These are phyloP conservation scores for Teunomyces atbi DNA, from an alignment of 805 yeast genomes.

Conservation along the genomic window DNA sequence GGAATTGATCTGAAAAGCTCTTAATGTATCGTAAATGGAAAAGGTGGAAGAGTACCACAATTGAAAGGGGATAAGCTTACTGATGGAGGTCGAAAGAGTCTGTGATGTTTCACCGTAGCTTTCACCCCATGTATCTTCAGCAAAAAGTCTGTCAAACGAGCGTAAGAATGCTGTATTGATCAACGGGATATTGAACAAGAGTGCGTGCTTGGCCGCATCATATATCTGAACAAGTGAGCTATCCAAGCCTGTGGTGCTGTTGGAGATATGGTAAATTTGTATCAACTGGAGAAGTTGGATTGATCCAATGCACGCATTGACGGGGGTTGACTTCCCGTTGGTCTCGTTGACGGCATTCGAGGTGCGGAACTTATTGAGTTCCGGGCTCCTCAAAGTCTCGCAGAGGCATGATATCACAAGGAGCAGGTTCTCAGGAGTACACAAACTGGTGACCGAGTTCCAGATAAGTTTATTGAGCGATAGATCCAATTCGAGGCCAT, in stretches of 20 bases:
- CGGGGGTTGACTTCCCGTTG: conserved; percentile 4
- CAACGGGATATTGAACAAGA: conserved; percentile 34
- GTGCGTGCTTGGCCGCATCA: conserved; percentile 27
- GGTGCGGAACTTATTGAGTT: conserved; percentile 14
- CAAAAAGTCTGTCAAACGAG: conserved; percentile 39
- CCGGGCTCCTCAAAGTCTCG: conserved; percentile 20
- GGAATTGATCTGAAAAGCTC: conserved; percentile 19
- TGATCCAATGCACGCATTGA: conserved; percentile 39
- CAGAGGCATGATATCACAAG: conserved; percentile 17
- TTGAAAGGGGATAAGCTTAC: conserved; percentile 28
- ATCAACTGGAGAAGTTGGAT: conserved; percentile 34
- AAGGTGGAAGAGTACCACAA: conserved; percentile 39
- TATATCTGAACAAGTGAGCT: conserved; percentile 30
- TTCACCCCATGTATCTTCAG: conserved; percentile 21
- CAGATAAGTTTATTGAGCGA: conserved; percentile 34
- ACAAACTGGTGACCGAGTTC: conserved; percentile 38
- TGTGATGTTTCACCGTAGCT: conserved; percentile 7
- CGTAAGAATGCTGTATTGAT: conserved; percentile 41
- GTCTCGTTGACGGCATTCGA: not conserved
- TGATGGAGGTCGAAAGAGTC: not conserved
- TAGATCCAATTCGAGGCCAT: conserved; percentile 29
- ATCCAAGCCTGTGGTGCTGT: conserved; percentile 21
- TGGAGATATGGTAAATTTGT: conserved; percentile 22
- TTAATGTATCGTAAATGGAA: conserved; percentile 43
- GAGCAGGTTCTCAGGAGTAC: conserved; percentile 35